Evolutionary conservation across 1,284 basidiomycete genomes (phyloP).

Genomic region (Lignosus rhinocerotis): DNA sequence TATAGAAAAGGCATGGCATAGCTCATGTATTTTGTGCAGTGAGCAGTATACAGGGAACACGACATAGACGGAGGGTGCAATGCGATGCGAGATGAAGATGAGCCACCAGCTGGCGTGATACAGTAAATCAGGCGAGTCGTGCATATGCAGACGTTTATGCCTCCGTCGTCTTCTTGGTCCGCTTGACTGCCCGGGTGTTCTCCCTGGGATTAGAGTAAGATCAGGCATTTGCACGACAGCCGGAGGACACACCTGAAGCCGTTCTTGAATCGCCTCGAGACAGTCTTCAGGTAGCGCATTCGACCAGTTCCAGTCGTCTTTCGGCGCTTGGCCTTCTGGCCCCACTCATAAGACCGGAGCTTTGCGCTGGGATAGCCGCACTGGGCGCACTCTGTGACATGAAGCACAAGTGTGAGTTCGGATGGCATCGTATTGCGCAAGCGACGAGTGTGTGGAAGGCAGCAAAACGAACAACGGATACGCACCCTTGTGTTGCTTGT

Average conservation of each 20-base stretch:
- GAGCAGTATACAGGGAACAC: conserved; percentile 31
- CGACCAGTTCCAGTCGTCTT: conserved; percentile 98
- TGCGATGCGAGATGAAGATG: conserved; percentile 29
- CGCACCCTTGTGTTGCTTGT: conserved; percentile 96
- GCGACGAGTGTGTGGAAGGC: neutral
- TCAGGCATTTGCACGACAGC: conserved; percentile 2
- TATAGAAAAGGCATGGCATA: conserved; percentile 34
- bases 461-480: conserved; percentile 19
- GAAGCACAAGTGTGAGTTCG: neutral
- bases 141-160: conserved; percentile 26
- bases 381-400: conserved; percentile 78
- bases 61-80: conserved; percentile 30
- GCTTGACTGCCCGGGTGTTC: conserved; percentile 77
- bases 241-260: conserved; percentile 74
- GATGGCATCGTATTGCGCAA: neutral
- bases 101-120: conserved; percentile 22
- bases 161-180: conserved; percentile 41
- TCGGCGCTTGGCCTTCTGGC: conserved; percentile 98
- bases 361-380: conserved; percentile 98
- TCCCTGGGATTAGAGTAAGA: conserved; percentile 52
- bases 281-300: conserved; percentile 93
- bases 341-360: conserved; percentile 97
- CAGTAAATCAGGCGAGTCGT: conserved; percentile 13
- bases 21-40: conserved; percentile 39
- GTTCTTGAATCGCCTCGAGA: conserved; percentile 96